Base-by-base conservation (phyloP, 768 basidiomycete genomes). In the Boletus rex-veris region DNA sequence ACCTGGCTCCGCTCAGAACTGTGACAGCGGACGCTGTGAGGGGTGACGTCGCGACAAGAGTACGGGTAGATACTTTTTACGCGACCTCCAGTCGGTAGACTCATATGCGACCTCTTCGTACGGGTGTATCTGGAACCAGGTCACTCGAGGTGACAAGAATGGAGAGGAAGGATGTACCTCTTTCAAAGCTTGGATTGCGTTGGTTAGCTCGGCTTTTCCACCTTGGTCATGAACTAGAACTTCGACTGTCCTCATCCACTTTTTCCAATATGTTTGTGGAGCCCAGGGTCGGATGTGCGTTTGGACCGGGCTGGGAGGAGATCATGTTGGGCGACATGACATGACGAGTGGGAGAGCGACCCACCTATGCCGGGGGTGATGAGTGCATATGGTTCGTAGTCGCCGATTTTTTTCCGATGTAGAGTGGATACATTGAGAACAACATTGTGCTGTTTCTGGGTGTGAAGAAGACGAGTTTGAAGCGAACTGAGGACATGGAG, bases 181-280 rank as follows among this genome's bases (percentile, higher is more conserved):
- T 65, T 80, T 78, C 39, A 82, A 64, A 53, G 76, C 75, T 26
- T 66, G 63, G 35, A 84, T 70, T 31, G 74, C 76, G 19, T 71
- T 63, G 41, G 57, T 66, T 30, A 83, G 53, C 40, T 76, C 68
- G 48, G 68, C 68, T 18, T 18, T 18, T 31, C 12, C 30, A 7
- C 72, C 71, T 15, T 66, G 61, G 48, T 74, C 76, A 50, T 70
- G 65, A n/a, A 83, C 74, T 16, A 80, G 57, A 31, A 83, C 64
- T 60, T 81, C 81, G 28, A 83, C 80, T 73, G 68, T 80, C 74
- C 58, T 81, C 80, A 30, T 82, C 79, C 11, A 82, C 33, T 36
- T 62, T 66, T 58, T 80, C 79, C 47, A 81, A 66, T 58, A 70
- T 56, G 36, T 74, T 18, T 15, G 41, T 42, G 41, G 41, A 26